Evolutionary conservation across 805 yeast genomes (phyloP), one percentile per base, ranked within the genome.

Genomic region (Limtongozyma cylindracea): DNA sequence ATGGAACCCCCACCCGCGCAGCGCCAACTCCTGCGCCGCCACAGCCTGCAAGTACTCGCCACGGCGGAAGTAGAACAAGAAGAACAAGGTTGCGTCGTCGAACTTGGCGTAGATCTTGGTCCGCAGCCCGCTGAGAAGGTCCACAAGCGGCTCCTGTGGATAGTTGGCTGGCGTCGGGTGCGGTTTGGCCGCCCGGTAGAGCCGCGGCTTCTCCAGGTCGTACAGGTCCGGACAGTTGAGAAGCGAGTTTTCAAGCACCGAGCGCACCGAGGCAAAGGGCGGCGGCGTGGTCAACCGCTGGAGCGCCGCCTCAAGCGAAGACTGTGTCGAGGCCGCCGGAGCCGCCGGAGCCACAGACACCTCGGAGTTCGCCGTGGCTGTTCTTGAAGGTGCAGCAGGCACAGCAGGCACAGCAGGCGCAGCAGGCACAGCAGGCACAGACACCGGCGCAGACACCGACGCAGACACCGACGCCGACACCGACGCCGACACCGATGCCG

Each of bases 221-320:
- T 68, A 60, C 1, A 96, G 76, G 45, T 88, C 96, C 0, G 98
- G 96, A 40, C 95, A 78, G 35, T 74, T 73, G 32, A 76, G 50
- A 27, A 77, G 52, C 3, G 95, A 80, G 1, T 72, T 60, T 38
- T 77, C 91, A 31, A 84, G 50, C 32, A 61, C 49, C 26, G 56
- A 55, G 22, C 60, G 47, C 12, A 74, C 64, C 3, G 59, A 39
- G 14, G 53, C 53, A 27, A 61, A 49, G 10, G 67, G 52, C 13
- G 62, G 51, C 12, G 76, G 71, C 23, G 57, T 51, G 16, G 39
- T 39, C 17, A 63, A 39, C 19, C 72, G 46, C 16, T 38, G 43
- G 38, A 27, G 64, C 3, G 47, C 38, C 15, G 47, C 34, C 18
- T 39, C 33, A 3, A 40, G 27, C n/a, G n/a, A n/a, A n/a, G n/a